These are phyloP conservation scores for Mytilinidion resinicola DNA, from an alignment of 495 filamentous ascomycete species.

Conservation along the genomic window DNA sequence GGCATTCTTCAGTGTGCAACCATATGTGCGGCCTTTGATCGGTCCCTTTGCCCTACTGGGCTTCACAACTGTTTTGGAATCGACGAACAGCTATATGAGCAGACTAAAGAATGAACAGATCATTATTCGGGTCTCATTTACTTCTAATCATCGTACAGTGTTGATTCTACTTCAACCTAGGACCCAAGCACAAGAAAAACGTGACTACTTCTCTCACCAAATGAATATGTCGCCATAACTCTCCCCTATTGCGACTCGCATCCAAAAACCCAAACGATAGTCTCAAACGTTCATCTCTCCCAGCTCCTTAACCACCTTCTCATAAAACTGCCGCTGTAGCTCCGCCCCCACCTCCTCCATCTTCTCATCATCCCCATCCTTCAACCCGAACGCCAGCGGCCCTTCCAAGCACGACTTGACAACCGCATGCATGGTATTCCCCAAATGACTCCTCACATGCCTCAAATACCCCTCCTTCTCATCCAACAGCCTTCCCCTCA, in stretches of 20 bases:
- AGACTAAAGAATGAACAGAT: too few species aligned
- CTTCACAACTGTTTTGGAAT: not conserved
- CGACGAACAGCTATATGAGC: too few species aligned
- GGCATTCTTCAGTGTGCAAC: too few species aligned
- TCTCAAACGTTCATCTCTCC: slow-evolving; percentile 27
- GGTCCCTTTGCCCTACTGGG: not conserved
- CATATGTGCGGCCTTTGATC: not conserved
- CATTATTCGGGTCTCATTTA: too few species aligned
- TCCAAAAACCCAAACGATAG: too few species aligned
- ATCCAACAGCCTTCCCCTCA: slow-evolving; percentile 20
- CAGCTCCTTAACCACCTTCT: slow-evolving; percentile 34
- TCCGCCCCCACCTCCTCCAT: slow-evolving; percentile 27
- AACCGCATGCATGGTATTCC: slow-evolving; percentile 30
- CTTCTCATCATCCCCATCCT: slow-evolving; percentile 21
- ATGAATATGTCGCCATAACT: too few species aligned
- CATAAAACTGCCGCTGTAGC: slow-evolving; percentile 34
- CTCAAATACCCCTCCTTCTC: slow-evolving; percentile 20
- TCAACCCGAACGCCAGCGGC: slow-evolving; percentile 30
- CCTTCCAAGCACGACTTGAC: slow-evolving; percentile 35
- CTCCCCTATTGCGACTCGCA: too few species aligned
- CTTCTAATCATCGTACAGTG: too few species aligned
- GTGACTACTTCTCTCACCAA: too few species aligned
- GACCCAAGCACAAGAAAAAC: too few species aligned
- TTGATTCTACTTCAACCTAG: too few species aligned
- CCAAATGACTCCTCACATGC: slow-evolving; percentile 27